Percentiles rank a stretch among this genome's conserved stretches.
Evolutionary conservation across 495 filamentous ascomycete genomes (phyloP).

Genomic region (Collariella sp.): DNA sequence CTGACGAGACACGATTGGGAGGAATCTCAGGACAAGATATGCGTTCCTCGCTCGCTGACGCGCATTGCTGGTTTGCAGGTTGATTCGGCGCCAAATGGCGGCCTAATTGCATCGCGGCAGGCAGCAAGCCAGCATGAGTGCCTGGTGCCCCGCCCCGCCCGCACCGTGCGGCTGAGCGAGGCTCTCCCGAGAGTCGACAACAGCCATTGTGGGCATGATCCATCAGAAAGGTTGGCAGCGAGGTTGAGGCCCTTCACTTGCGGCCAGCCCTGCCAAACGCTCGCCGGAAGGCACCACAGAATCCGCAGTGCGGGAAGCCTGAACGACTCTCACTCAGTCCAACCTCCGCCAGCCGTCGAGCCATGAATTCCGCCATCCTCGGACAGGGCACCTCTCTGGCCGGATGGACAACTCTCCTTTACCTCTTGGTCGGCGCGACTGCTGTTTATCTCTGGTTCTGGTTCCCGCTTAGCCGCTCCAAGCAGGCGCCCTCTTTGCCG

Average conservation of each 20-base stretch:
- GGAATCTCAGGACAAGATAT: neutral
- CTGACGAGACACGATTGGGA: neutral
- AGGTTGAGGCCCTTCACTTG: too few relatives aligned
- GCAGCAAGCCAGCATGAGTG: too few relatives aligned
- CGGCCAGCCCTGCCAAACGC: neutral
- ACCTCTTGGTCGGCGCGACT: constrained; percentile 12
- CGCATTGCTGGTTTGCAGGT: neutral
- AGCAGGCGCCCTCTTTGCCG: constrained; percentile 2
- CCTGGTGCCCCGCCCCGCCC: too few relatives aligned
- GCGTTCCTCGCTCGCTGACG: neutral
- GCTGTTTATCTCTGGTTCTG: constrained; percentile 13
- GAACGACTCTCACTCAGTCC: neutral
- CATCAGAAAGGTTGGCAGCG: too few relatives aligned
- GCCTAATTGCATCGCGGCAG: too few relatives aligned
- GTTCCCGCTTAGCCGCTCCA: neutral
- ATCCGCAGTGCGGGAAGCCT: neutral
- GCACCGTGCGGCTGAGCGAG: neutral
- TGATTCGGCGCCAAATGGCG: neutral
- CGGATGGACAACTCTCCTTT: constrained; percentile 9
- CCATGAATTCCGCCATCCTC: constrained; percentile 8
- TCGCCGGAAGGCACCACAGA: neutral
- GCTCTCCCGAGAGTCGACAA: neutral
- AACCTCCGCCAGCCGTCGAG: neutral
- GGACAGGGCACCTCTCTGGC: neutral
- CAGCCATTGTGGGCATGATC: neutral